A percentile compares a stretch with the other conserved stretches of the same genome.
Evolutionary conservation across 1,284 basidiomycete genomes (phyloP).

Genomic region (Polyporus tsugae): DNA sequence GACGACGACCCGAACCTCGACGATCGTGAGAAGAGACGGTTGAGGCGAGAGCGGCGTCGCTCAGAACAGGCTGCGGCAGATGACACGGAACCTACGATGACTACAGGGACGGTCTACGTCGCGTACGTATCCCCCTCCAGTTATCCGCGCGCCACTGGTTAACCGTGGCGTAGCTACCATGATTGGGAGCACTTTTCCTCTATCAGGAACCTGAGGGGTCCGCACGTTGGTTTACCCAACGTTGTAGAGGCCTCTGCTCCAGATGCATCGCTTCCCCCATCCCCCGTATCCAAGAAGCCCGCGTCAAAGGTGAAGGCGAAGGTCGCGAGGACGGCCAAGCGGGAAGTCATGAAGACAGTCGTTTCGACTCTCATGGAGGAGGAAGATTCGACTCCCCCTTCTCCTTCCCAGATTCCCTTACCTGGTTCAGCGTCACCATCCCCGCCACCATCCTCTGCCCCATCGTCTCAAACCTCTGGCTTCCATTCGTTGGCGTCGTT

Average conservation of each 20-base stretch:
- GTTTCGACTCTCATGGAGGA: constrained; percentile 19
- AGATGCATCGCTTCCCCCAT: constrained; percentile 32
- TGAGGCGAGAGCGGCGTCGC: constrained; percentile 48
- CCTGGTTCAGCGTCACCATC: constrained; percentile 57
- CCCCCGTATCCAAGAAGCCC: constrained; percentile 39
- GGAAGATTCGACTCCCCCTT: constrained; percentile 31
- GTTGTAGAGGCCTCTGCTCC: constrained; percentile 62
- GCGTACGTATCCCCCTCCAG: constrained; percentile 62
- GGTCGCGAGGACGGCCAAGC: constrained; percentile 32
- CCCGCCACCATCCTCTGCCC: constrained; percentile 45
- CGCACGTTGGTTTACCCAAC: constrained; percentile 80
- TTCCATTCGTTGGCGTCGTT: constrained; percentile 21
- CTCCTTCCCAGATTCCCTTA: constrained; percentile 49
- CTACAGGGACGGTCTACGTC: constrained; percentile 69
- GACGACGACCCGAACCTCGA: constrained; percentile 43
- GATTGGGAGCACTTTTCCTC: constrained; percentile 97
- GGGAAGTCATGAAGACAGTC: constrained; percentile 27
- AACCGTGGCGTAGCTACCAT: constrained; percentile 67
- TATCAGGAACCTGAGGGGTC: constrained; percentile 86
- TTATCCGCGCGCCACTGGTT: constrained; percentile 3
- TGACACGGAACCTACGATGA: constrained; percentile 30
- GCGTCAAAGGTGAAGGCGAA: constrained; percentile 39
- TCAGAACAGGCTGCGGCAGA: constrained; percentile 34
- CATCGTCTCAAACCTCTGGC: constrained; percentile 35
- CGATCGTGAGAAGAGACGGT: constrained; percentile 44